phyloP scores from a whole-genome alignment of 139 green algal genomes.

The Desmodesmus armatus region DNA sequence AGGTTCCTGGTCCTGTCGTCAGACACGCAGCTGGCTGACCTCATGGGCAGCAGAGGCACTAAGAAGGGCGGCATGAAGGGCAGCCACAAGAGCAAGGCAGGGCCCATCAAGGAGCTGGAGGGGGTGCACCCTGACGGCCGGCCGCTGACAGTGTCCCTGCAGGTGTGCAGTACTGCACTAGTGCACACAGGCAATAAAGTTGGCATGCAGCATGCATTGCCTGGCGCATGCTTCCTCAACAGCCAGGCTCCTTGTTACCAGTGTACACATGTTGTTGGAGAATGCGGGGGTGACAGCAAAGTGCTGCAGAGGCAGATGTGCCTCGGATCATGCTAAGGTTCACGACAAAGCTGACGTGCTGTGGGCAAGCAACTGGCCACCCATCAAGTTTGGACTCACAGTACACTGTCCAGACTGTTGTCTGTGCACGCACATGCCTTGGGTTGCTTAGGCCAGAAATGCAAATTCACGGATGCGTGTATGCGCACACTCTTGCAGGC shows the following conservation, averaged over 20 bases:
- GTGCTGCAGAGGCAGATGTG: too few relatives aligned
- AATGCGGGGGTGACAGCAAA: too few relatives aligned
- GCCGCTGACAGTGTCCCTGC: constrained; percentile 8
- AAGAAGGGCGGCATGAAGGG: constrained; percentile 39
- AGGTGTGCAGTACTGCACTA: neutral
- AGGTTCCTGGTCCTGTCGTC: constrained; percentile 32
- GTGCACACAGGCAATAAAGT: too few relatives aligned
- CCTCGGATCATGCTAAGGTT: too few relatives aligned
- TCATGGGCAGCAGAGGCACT: constrained; percentile 6
- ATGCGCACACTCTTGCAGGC: constrained; percentile 12
- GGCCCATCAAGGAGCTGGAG: neutral
- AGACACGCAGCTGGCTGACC: constrained; percentile 28
- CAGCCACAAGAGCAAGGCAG: neutral
- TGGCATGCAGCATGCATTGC: too few relatives aligned
- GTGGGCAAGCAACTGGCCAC: too few relatives aligned
- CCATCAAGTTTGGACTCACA: too few relatives aligned
- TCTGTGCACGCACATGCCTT: too few relatives aligned
- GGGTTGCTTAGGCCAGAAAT: too few relatives aligned
- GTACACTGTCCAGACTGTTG: too few relatives aligned
- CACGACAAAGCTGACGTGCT: too few relatives aligned
- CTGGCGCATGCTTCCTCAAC: neutral
- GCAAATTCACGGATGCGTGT: too few relatives aligned
- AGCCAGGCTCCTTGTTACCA: neutral
- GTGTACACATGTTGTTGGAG: neutral
- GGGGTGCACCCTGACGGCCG: constrained; percentile 24